phyloP scores from a whole-genome alignment of 345 rosid genomes.

The Camelina sativa region DNA sequence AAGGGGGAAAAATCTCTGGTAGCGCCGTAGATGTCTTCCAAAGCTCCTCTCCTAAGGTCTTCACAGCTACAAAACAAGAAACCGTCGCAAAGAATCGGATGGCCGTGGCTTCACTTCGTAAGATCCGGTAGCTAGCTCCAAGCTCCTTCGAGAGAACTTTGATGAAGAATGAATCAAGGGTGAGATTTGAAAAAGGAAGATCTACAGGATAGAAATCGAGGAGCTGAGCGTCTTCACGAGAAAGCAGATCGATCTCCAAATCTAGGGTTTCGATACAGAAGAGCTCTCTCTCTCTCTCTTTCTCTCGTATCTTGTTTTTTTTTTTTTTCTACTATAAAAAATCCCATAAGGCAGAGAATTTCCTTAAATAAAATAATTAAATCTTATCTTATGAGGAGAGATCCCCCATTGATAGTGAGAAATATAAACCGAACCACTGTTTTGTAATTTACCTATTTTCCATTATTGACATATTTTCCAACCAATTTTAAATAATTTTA shows the following conservation, averaged over 20 bases:
- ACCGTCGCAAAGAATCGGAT: conserved; percentile 2
- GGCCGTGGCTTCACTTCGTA: conserved; percentile 17
- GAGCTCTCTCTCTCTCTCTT: neutral
- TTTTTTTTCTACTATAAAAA: too few species aligned
- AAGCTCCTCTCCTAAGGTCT: conserved; percentile 25
- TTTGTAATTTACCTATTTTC: neutral
- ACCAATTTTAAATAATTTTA: too few species aligned
- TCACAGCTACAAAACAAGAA: conserved; percentile 14
- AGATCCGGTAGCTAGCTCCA: conserved; percentile 41
- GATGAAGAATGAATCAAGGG: neutral
- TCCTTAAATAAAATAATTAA: neutral
- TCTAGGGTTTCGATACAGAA: conserved; percentile 39
- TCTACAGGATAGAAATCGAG: conserved; percentile 12
- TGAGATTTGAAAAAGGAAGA: conserved; percentile 3
- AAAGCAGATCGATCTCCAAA: conserved; percentile 29
- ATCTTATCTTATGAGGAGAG: neutral
- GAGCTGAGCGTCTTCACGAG: conserved; percentile 26
- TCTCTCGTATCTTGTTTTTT: conserved; percentile 9
- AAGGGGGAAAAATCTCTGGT: too few species aligned
- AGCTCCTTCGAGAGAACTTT: neutral
- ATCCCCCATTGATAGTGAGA: neutral
- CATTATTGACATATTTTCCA: neutral
- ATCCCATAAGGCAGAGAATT: neutral
- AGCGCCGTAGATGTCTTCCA: conserved; percentile 17
- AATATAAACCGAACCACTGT: neutral